phyloP scores from a whole-genome alignment of 345 rosid genomes.

The Gynandropsis gynandra region DNA sequence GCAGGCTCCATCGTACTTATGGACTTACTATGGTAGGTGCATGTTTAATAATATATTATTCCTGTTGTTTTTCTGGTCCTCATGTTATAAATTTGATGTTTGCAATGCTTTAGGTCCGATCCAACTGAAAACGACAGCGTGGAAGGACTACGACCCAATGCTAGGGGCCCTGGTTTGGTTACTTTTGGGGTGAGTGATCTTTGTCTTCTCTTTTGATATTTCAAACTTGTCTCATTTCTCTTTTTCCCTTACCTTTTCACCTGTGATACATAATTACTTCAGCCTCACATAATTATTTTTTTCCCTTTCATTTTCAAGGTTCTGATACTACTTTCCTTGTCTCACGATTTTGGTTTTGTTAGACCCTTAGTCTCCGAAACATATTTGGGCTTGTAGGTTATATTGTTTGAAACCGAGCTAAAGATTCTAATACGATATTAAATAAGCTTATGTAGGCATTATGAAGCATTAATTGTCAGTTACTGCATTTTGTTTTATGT shows the following conservation, averaged over 20 bases:
- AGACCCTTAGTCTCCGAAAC: neutral
- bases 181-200: constrained; percentile 73
- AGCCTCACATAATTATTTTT: neutral
- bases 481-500: constrained; percentile 13
- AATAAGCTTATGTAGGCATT: neutral
- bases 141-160: constrained; percentile 88
- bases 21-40: constrained; percentile 80
- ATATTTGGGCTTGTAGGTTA: constrained; percentile 3
- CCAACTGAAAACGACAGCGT: constrained; percentile 94
- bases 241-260: neutral
- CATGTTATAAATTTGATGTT: constrained; percentile 11
- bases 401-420: constrained; percentile 2
- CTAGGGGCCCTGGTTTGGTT: constrained; percentile 91
- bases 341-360: constrained; percentile 2
- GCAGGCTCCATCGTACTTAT: constrained; percentile 88
- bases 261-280: neutral
- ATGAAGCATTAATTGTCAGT: neutral
- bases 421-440: neutral
- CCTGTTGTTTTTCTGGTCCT: constrained; percentile 8
- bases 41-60: constrained; percentile 8
- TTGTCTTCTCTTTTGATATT: constrained; percentile 2
- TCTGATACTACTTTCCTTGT: neutral
- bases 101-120: constrained; percentile 57
- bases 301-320: neutral
- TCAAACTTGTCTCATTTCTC: neutral